Percentiles rank a stretch among this genome's conserved stretches.
Evolutionary conservation across 1,284 basidiomycete genomes (phyloP).

Genomic region (Boletellus dicymbophilus): DNA sequence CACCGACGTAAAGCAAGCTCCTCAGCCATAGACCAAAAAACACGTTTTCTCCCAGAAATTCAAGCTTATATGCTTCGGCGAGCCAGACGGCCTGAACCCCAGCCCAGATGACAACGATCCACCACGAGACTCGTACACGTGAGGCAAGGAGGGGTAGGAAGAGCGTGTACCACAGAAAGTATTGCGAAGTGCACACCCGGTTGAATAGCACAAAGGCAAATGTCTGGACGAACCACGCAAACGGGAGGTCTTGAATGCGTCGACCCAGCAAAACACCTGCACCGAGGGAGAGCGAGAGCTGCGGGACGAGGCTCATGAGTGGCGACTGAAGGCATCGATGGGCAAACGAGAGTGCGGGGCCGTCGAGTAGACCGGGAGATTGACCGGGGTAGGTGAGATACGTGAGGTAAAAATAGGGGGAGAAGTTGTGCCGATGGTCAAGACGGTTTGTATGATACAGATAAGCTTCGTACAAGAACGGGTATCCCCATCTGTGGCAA

Average conservation of each 20-base stretch:
- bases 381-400: conserved; percentile 73
- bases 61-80: conserved; percentile 82
- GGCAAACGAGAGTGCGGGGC: conserved; percentile 44
- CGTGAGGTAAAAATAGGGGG: conserved; percentile 94
- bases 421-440: conserved; percentile 98
- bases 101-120: conserved; percentile 68
- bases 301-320: conserved; percentile 72
- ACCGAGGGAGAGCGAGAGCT: conserved; percentile 67
- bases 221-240: conserved; percentile 93
- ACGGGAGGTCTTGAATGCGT: conserved; percentile 57
- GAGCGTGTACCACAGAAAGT: conserved; percentile 97
- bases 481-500: conserved; percentile 81
- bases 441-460: conserved; percentile 90
- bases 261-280: conserved; percentile 68
- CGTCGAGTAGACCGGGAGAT: conserved; percentile 27
- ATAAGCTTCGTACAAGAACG: conserved; percentile 92
- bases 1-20: conserved; percentile 72
- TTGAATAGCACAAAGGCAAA: conserved; percentile 92
- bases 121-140: conserved; percentile 52
- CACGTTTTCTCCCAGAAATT: conserved; percentile 78
- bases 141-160: conserved; percentile 86
- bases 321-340: conserved; percentile 56
- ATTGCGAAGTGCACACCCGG: conserved; percentile 98
- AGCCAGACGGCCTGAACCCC: conserved; percentile 86
- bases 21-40: conserved; percentile 78